Conservation (phyloP, 106 monocot genomes). For the Dendrobium nobile region DNA sequence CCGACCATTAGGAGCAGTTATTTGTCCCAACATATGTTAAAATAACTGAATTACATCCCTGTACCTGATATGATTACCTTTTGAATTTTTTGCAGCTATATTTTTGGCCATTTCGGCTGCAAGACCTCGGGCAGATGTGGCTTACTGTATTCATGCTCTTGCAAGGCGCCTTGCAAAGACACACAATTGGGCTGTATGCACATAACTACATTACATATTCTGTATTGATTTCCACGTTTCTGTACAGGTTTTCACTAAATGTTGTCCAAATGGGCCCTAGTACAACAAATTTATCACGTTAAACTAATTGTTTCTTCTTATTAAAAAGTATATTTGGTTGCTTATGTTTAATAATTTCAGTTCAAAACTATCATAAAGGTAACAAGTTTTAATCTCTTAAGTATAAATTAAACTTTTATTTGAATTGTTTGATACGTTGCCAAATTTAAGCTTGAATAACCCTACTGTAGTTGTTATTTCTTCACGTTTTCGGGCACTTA, state of each 20-base stretch:
- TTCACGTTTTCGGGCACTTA: neutral
- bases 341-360: neutral
- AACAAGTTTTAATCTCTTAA: neutral
- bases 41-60: neutral
- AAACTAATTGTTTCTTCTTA: neutral
- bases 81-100: slow-evolving; percentile 50
- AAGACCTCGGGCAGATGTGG: slow-evolving; percentile 81
- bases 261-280: neutral
- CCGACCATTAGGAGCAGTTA: neutral
- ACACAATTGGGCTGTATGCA: slow-evolving; percentile 83
- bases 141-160: slow-evolving; percentile 87
- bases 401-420: neutral
- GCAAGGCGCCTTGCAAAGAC: slow-evolving; percentile 80
- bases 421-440: too few species aligned
- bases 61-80: neutral
- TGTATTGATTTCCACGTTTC: neutral
- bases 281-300: neutral
- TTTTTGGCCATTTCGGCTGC: slow-evolving; percentile 81
- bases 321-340: neutral
- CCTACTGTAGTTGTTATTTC: neutral
- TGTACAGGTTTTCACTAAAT: neutral
- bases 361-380: neutral
- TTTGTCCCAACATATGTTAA: neutral
- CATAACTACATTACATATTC: neutral
- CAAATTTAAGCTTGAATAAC: too few species aligned